Percentiles rank a stretch among this genome's conserved stretches.
These are phyloP conservation scores for Ogataea dorogensis DNA, from an alignment of 805 yeast genomes.

Conservation along the genomic window DNA sequence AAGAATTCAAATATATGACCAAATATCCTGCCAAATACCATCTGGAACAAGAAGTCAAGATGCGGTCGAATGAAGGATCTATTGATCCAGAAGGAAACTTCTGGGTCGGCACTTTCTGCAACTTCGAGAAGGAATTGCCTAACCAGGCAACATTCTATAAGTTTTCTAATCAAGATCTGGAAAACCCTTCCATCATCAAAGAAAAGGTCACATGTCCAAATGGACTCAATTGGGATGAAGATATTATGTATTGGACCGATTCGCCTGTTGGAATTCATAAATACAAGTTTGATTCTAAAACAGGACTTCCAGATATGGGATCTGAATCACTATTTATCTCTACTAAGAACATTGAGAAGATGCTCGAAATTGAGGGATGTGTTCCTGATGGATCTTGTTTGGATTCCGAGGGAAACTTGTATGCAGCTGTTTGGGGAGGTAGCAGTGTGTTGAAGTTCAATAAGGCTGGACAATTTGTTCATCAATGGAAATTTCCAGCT, in stretches of 20 bases:
- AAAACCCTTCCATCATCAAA: conserved; percentile 32
- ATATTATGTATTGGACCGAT: conserved; percentile 52
- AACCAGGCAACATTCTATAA: conserved; percentile 57
- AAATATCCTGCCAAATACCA: conserved; percentile 42
- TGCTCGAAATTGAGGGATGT: conserved; percentile 33
- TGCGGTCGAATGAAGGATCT: conserved; percentile 81
- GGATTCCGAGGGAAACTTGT: conserved; percentile 53
- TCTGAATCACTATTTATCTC: conserved; percentile 42
- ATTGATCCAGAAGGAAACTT: conserved; percentile 75
- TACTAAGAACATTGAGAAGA: conserved; percentile 12
- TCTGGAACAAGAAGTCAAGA: conserved; percentile 26
- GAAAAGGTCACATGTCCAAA: conserved; percentile 59
- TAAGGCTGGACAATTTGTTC: conserved; percentile 47
- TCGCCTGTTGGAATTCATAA: conserved; percentile 49
- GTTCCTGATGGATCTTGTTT: conserved; percentile 84
- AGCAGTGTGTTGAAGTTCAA: conserved; percentile 54
- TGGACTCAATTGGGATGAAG: conserved; percentile 60
- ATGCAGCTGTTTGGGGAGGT: conserved; percentile 67
- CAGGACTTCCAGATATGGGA: conserved; percentile 30
- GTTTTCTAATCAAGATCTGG: conserved; percentile 33
- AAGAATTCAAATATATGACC: conserved; percentile 37
- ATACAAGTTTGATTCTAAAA: conserved; percentile 40
- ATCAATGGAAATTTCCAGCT: conserved; percentile 56
- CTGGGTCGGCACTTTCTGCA: conserved; percentile 78
- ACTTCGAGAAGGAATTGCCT: conserved; percentile 26